Percentiles rank a stretch among this genome's conserved stretches.
These are phyloP conservation scores for Saprolegnia parasitica DNA, from an alignment of 352 stramenopile genomes.

Conservation along the genomic window DNA sequence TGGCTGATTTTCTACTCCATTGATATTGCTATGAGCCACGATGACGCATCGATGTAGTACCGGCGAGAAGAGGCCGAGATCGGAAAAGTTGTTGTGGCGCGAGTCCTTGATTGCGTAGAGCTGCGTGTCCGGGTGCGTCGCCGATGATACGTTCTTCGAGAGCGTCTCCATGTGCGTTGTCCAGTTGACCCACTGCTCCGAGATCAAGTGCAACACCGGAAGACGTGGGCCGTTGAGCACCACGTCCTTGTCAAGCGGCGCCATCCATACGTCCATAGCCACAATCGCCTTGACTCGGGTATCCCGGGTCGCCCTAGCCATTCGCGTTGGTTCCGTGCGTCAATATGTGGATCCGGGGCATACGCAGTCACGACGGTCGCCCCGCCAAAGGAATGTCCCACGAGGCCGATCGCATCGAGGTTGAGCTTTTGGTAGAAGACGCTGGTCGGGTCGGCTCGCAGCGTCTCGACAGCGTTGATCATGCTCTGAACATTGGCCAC, in stretches of 20 bases:
- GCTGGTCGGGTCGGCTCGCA: slow-evolving; percentile 28
- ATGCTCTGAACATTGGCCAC: slow-evolving; percentile 49
- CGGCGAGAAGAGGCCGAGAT: slow-evolving; percentile 61
- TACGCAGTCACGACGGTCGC: slow-evolving; percentile 47
- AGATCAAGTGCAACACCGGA: slow-evolving; percentile 55
- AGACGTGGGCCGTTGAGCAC: slow-evolving; percentile 33
- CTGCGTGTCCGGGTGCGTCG: slow-evolving; percentile 36
- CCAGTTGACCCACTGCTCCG: slow-evolving; percentile 59
- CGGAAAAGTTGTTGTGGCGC: slow-evolving; percentile 71
- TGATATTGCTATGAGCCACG: neutral
- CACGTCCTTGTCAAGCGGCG: slow-evolving; percentile 45
- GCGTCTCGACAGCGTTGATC: slow-evolving; percentile 36
- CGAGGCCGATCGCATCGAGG: slow-evolving; percentile 38
- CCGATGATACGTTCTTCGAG: slow-evolving; percentile 38
- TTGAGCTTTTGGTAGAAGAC: slow-evolving; percentile 38
- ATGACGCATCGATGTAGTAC: neutral
- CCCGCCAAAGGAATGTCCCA: slow-evolving; percentile 60
- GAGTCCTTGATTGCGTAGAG: slow-evolving; percentile 43
- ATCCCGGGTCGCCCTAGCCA: slow-evolving; percentile 41
- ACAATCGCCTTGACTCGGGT: slow-evolving; percentile 43
- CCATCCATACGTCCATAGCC: slow-evolving; percentile 65
- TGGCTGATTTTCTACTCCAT: slow-evolving; percentile 36
- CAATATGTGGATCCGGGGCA: neutral
- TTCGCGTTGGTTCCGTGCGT: neutral
- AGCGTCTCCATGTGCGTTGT: slow-evolving; percentile 44